Conservation (phyloP, 2,329 filamentous ascomycete genomes). For the Juglanconis oblonga region DNA sequence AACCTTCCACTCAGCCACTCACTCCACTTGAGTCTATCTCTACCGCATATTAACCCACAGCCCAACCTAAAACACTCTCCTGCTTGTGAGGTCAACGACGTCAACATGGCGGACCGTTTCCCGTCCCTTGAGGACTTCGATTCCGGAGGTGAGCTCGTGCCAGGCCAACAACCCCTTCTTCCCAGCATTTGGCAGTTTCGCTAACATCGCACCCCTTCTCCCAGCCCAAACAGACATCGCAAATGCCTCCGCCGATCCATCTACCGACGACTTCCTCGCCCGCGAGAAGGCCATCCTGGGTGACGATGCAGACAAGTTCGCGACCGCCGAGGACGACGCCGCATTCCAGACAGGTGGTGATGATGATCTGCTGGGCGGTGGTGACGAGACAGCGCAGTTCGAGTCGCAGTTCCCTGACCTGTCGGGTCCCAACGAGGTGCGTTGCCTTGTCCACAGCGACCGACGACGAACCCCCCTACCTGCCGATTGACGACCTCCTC, state of each 20-base stretch:
- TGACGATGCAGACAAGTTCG: conserved; percentile 90
- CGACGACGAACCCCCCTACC: neutral
- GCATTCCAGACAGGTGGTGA: conserved; percentile 65
- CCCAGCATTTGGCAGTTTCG: neutral
- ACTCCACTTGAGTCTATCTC: neutral
- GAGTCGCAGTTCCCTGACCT: conserved; percentile 91
- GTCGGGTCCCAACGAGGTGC: conserved; percentile 63
- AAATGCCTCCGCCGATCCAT: conserved; percentile 54
- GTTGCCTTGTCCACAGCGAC: neutral
- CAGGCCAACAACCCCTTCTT: conserved; percentile 6
- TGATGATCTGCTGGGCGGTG: conserved; percentile 66
- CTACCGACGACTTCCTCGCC: conserved; percentile 80
- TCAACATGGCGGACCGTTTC: conserved; percentile 72
- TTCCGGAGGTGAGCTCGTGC: conserved; percentile 50
- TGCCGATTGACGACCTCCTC: neutral
- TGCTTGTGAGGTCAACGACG: neutral
- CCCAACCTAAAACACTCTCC: too few species aligned
- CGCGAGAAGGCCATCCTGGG: conserved; percentile 88
- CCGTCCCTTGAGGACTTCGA: conserved; percentile 78
- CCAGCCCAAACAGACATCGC: conserved; percentile 67
- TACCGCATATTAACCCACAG: too few species aligned
- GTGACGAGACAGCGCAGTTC: conserved; percentile 54
- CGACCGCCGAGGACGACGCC: conserved; percentile 68
- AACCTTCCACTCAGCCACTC: neutral
- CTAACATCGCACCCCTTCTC: conserved; percentile 23